These are phyloP conservation scores for Saccharomycopsis fodiens DNA, from an alignment of 805 yeast genomes.

Conservation along the genomic window DNA sequence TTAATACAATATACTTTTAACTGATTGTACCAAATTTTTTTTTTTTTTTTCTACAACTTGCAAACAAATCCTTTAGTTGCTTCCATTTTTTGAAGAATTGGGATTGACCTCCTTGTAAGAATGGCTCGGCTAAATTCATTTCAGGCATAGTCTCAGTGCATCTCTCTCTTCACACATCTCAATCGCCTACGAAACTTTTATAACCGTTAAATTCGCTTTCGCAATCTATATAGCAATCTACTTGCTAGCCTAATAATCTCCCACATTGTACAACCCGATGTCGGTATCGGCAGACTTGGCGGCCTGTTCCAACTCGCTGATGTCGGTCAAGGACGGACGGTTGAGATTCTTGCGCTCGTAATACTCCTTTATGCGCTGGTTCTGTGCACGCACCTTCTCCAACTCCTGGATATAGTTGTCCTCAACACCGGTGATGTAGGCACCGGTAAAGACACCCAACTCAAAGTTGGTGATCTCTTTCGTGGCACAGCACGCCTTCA, in stretches of 20 bases:
- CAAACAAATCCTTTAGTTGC: too few species aligned
- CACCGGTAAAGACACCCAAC: slow-evolving; percentile 94
- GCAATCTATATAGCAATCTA: background rate
- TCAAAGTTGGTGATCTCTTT: slow-evolving; percentile 59
- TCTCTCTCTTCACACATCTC: background rate
- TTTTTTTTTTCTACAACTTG: too few species aligned
- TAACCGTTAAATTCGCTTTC: background rate
- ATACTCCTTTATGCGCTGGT: slow-evolving; percentile 44
- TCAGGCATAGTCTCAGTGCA: background rate
- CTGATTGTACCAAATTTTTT: too few species aligned
- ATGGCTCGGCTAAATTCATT: too few species aligned
- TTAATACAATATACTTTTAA: too few species aligned
- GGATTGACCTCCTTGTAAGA: too few species aligned
- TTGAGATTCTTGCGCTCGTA: slow-evolving; percentile 36
- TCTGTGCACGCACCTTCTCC: slow-evolving; percentile 75
- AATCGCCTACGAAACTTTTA: background rate
- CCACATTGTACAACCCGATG: slow-evolving; percentile 53
- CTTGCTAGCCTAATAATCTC: slow-evolving; percentile 36
- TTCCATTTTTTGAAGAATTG: too few species aligned
- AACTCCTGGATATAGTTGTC: slow-evolving; percentile 73
- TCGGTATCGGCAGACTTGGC: slow-evolving; percentile 28
- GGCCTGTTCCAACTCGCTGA: slow-evolving; percentile 2
- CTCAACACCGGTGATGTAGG: slow-evolving; percentile 91
- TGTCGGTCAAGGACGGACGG: slow-evolving; percentile 25
- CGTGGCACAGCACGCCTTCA: slow-evolving; percentile 64